These are phyloP conservation scores for Pyrus hybrid DNA, from an alignment of 331 rosid genomes.

Conservation along the genomic window DNA sequence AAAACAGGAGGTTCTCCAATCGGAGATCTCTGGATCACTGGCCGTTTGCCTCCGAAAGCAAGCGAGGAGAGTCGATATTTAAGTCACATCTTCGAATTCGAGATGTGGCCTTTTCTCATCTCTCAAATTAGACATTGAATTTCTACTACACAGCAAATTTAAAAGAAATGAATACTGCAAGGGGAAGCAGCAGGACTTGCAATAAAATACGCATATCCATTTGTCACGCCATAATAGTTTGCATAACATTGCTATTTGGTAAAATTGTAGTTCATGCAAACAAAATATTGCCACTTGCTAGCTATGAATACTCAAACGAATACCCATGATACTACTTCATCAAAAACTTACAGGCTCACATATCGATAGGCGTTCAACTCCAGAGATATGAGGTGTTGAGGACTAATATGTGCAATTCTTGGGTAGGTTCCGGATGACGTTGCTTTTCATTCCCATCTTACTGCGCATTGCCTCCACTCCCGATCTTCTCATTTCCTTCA, in stretches of 20 bases:
- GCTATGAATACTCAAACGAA: neutral
- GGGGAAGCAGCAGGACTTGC: too few species aligned
- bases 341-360: neutral
- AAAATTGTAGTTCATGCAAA: neutral
- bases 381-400: neutral
- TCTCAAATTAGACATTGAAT: too few species aligned
- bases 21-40: too few species aligned
- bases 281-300: neutral
- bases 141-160: too few species aligned
- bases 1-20: too few species aligned
- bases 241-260: neutral
- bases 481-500: conserved; percentile 70
- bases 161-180: too few species aligned
- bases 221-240: neutral
- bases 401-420: conserved; percentile 64
- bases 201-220: neutral
- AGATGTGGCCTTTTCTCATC: too few species aligned
- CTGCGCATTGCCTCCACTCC: conserved; percentile 84
- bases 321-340: neutral
- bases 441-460: conserved; percentile 82
- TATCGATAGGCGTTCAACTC: neutral
- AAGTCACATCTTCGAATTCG: too few species aligned
- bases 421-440: conserved; percentile 87
- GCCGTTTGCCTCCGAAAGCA: neutral
- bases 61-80: neutral